Percentiles rank a stretch among this genome's conserved stretches.
phyloP scores from a whole-genome alignment of 495 filamentous ascomycete species.

The Penicillium odoratum region DNA sequence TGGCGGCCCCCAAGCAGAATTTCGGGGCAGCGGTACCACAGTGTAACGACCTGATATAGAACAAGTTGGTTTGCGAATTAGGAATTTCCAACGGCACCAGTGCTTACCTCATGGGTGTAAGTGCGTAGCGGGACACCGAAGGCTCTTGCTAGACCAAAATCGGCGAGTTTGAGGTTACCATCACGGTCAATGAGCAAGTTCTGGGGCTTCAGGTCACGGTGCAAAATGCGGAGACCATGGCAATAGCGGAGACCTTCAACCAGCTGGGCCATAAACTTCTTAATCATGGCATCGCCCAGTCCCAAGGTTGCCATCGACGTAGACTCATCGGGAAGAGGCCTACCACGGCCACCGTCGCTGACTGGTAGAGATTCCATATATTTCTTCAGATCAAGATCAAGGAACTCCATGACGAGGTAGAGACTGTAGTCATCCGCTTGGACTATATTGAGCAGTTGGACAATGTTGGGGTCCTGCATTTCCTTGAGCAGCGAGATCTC shows the following conservation, averaged over 20 bases:
- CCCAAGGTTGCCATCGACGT: slow-evolving; percentile 62
- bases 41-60: slow-evolving; percentile 73
- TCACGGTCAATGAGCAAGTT: slow-evolving; percentile 94
- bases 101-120: slow-evolving; percentile 86
- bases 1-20: slow-evolving; percentile 72
- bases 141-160: slow-evolving; percentile 89
- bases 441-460: slow-evolving; percentile 89
- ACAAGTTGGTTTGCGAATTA: neutral
- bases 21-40: slow-evolving; percentile 98
- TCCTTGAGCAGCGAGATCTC: slow-evolving; percentile 96
- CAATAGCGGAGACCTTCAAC: slow-evolving; percentile 91
- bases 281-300: slow-evolving; percentile 86
- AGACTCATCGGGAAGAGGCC: slow-evolving; percentile 75
- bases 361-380: slow-evolving; percentile 98
- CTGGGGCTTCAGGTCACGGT: slow-evolving; percentile 97
- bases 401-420: slow-evolving; percentile 92
- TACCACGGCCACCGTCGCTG: slow-evolving; percentile 84
- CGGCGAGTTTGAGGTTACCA: slow-evolving; percentile 94
- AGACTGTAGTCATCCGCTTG: slow-evolving; percentile 96
- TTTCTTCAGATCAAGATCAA: slow-evolving; percentile 93
- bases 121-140: slow-evolving; percentile 96
- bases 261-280: slow-evolving; percentile 96
- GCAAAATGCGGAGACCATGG: slow-evolving; percentile 90
- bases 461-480: slow-evolving; percentile 95
- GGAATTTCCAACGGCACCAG: too few species aligned